phyloP scores from a whole-genome alignment of 495 filamentous ascomycete genomes.

The Thermochaetoides thermophila region DNA sequence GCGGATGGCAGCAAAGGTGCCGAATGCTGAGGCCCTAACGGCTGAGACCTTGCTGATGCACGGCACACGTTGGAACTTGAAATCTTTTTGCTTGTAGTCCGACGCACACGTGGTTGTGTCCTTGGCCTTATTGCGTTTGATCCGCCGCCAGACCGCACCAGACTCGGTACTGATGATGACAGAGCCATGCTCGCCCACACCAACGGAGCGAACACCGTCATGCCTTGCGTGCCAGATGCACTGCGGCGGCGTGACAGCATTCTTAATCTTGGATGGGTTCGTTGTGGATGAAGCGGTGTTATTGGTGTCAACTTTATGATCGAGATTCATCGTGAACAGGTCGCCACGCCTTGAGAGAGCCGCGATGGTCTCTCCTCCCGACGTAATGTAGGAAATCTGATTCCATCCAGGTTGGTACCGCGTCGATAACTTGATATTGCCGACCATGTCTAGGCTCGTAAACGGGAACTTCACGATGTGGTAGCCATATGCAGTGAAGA shows the following conservation, averaged over 20 bases:
- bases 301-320: constrained; percentile 44
- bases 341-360: constrained; percentile 72
- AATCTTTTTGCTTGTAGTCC: constrained; percentile 57
- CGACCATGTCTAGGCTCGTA: constrained; percentile 50
- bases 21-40: constrained; percentile 75
- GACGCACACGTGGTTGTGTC: constrained; percentile 39
- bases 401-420: constrained; percentile 50
- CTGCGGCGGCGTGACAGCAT: constrained; percentile 56
- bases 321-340: constrained; percentile 66
- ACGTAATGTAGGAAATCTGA: constrained; percentile 57
- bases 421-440: constrained; percentile 46
- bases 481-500: constrained; percentile 89
- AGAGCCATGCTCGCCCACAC: constrained; percentile 82
- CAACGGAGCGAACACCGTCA: constrained; percentile 69
- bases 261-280: constrained; percentile 72
- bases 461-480: constrained; percentile 69
- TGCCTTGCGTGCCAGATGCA: constrained; percentile 82
- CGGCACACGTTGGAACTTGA: constrained; percentile 83
- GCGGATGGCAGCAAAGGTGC: constrained; percentile 76
- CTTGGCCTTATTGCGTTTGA: constrained; percentile 68
- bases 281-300: constrained; percentile 60
- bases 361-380: constrained; percentile 80
- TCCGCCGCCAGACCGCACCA: constrained; percentile 79
- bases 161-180: constrained; percentile 88
- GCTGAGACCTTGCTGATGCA: constrained; percentile 69